A percentile compares a stretch with the other conserved stretches of the same genome.
phyloP scores from a whole-genome alignment of 345 rosid species.

The Trapa incisa region DNA sequence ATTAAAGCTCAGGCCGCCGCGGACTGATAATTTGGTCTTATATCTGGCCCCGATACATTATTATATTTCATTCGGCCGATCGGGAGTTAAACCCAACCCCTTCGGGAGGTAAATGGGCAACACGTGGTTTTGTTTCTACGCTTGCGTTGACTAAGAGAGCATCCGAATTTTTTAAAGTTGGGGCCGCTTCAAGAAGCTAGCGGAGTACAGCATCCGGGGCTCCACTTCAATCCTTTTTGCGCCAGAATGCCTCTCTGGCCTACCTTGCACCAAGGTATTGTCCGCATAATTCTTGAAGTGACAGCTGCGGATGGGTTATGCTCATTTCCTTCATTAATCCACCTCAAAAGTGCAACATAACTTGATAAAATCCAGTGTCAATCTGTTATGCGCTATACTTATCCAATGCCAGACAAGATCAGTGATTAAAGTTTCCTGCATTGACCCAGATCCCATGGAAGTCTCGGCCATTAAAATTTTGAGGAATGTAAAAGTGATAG shows the following conservation, averaged over 20 bases:
- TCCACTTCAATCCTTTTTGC: constrained; percentile 66
- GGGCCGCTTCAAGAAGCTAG: constrained; percentile 86
- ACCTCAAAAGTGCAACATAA: not conserved
- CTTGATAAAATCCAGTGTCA: too few species aligned
- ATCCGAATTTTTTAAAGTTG: constrained; percentile 72
- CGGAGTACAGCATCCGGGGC: constrained; percentile 44
- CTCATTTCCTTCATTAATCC: not conserved
- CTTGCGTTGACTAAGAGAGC: constrained; percentile 82
- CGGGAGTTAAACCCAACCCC: not conserved
- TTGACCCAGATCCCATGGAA: too few species aligned
- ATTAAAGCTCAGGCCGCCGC: too few species aligned
- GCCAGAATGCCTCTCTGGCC: constrained; percentile 60
- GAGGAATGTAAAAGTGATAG: too few species aligned
- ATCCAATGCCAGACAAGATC: too few species aligned
- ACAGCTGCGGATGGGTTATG: not conserved
- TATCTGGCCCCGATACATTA: too few species aligned
- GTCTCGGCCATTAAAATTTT: too few species aligned
- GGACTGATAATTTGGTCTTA: too few species aligned
- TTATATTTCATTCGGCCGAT: not conserved
- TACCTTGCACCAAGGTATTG: constrained; percentile 77
- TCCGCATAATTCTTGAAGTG: not conserved
- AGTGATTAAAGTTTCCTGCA: too few species aligned
- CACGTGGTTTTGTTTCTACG: constrained; percentile 25
- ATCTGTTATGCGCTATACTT: too few species aligned
- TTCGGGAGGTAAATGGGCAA: constrained; percentile 41